A percentile compares a stretch with the other conserved stretches of the same genome.
Evolutionary conservation across 257 asterid genomes (phyloP).

Genomic region (Coffea canephora): DNA sequence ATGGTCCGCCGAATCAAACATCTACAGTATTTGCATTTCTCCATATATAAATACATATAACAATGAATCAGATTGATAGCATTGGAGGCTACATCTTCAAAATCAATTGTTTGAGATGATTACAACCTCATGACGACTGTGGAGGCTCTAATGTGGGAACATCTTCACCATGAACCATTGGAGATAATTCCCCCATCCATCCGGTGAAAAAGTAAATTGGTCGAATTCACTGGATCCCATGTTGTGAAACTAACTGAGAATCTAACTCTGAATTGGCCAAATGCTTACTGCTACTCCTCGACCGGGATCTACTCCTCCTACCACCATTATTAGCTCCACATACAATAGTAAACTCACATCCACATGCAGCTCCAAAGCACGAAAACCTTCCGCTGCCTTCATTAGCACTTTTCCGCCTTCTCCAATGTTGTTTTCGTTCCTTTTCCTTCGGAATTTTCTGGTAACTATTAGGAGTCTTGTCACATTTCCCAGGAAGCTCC

Average conservation of each 20-base stretch:
- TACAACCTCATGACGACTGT: no score
- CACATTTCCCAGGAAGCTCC: constrained; percentile 48
- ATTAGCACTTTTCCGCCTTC: constrained; percentile 2
- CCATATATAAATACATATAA: neutral
- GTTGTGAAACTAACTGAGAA: neutral
- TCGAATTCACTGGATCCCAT: neutral
- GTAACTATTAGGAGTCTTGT: constrained; percentile 1
- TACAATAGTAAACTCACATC: constrained; percentile 49
- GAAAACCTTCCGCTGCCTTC: constrained; percentile 25
- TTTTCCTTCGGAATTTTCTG: neutral
- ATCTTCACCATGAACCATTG: no score
- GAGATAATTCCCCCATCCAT: neutral
- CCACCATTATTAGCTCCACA: constrained; percentile 36
- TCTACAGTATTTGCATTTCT: neutral
- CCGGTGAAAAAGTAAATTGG: neutral
- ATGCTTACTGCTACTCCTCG: neutral
- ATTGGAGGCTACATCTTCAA: no score
- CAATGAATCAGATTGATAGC: neutral
- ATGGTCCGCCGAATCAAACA: neutral
- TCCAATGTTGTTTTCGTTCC: neutral
- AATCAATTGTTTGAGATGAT: no score
- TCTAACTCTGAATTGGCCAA: constrained; percentile 4
- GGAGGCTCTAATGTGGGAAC: no score
- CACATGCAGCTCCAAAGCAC: constrained; percentile 50
- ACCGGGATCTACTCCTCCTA: constrained; percentile 12